Percentiles rank a stretch among this genome's conserved stretches.
These are phyloP conservation scores for Chalciporus sphaerocephalus DNA, from an alignment of 768 basidiomycete genomes.

Conservation along the genomic window DNA sequence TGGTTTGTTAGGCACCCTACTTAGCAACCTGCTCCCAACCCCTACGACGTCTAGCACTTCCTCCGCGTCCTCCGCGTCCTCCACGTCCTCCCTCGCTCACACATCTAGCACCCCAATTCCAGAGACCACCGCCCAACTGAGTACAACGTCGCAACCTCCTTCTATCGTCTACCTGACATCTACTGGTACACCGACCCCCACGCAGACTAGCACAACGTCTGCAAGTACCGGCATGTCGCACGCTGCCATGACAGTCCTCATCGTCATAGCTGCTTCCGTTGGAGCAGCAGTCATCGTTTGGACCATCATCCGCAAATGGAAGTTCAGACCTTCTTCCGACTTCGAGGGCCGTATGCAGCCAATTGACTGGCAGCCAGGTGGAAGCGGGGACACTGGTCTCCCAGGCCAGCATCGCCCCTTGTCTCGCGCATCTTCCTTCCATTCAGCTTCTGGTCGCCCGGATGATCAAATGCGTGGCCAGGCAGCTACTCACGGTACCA, in stretches of 20 bases:
- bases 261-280: constrained; percentile 63
- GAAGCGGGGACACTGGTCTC: constrained; percentile 40
- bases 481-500: constrained; percentile 22
- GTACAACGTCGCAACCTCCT: constrained; percentile 43
- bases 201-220: constrained; percentile 18
- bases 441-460: constrained; percentile 44
- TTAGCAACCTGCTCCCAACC: constrained; percentile 13
- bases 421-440: constrained; percentile 69
- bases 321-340: constrained; percentile 72
- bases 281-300: constrained; percentile 71
- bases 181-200: constrained; percentile 16
- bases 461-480: constrained; percentile 34
- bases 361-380: constrained; percentile 80
- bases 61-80: constrained; percentile 15
- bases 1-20: constrained; percentile 7
- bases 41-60: constrained; percentile 13
- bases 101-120: constrained; percentile 12
- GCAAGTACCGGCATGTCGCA: constrained; percentile 38
- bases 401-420: constrained; percentile 46
- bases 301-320: constrained; percentile 92
- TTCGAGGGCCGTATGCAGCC: constrained; percentile 85
- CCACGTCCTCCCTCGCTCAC: constrained; percentile 14
- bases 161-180: constrained; percentile 42
- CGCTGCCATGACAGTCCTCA: constrained; percentile 55
- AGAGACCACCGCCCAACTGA: constrained; percentile 9